Evolutionary conservation across 257 asterid species (phyloP).

Genomic region (Thymus quinquecostatus): DNA sequence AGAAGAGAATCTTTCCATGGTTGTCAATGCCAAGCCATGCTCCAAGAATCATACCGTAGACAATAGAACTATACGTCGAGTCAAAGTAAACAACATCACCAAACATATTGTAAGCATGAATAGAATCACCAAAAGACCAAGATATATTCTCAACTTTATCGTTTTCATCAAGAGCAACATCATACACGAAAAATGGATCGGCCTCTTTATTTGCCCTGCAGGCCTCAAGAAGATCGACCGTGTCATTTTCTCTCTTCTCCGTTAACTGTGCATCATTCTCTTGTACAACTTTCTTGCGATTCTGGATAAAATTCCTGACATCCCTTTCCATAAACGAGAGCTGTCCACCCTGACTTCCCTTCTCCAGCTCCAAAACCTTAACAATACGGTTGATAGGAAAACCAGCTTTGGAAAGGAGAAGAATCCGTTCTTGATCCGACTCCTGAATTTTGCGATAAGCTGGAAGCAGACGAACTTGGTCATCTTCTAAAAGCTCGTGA

Average conservation of each 20-base stretch:
- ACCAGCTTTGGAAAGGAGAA: conserved; percentile 70
- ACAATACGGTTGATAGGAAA: conserved; percentile 67
- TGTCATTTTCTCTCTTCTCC: conserved; percentile 63
- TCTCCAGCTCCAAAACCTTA: conserved; percentile 66
- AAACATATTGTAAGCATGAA: conserved; percentile 52
- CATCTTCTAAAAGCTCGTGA: conserved; percentile 71
- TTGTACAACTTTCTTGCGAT: conserved; percentile 55
- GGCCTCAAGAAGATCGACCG: conserved; percentile 61
- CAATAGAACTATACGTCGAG: conserved; percentile 51
- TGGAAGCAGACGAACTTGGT: conserved; percentile 67
- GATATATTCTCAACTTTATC: conserved; percentile 71
- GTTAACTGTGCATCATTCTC: conserved; percentile 61
- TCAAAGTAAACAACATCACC: conserved; percentile 74
- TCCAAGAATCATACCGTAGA: conserved; percentile 55
- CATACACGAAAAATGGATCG: conserved; percentile 60
- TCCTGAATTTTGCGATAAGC: conserved; percentile 77
- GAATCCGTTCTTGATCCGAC: conserved; percentile 67
- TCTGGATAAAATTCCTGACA: conserved; percentile 72
- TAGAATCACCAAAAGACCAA: conserved; percentile 65
- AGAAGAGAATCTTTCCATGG: conserved; percentile 57
- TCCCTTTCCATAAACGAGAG: conserved; percentile 71
- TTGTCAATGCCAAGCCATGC: conserved; percentile 72
- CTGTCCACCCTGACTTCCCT: conserved; percentile 62
- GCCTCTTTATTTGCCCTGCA: conserved; percentile 55
- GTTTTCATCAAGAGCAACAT: conserved; percentile 52